Base-by-base conservation (phyloP, 1,284 basidiomycete species). In the Pyrrhoderma lamaoense region DNA sequence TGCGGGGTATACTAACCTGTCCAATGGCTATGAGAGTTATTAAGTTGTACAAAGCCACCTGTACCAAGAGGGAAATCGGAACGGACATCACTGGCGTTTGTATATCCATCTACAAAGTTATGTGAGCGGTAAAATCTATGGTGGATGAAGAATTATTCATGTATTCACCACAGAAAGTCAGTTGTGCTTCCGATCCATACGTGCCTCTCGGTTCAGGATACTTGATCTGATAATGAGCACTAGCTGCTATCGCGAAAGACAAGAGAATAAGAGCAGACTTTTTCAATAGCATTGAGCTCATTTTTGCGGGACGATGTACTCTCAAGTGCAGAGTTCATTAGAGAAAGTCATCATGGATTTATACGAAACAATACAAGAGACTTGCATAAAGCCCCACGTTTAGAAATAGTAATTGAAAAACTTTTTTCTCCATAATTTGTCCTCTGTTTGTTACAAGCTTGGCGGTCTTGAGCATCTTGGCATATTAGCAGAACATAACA, bases 171-270 rank as follows among this genome's bases (percentile, higher is more conserved):
- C 77, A 76, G 60, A 76, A 78, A 2, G 64, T 60, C 11, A 69
- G 66, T 58, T 84, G 79, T 16, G 67, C 64, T 53, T 77, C 69
- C 31, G 74, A 62, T 42, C 72, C 71, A 58, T 81, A 82, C 0
- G 59, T 60, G 1, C 81, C 81, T 48, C 82, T 71, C 25, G 78
- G 74, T 8, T 65, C 58, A 21, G 82, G 82, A 58, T 76, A 84
- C 55, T 76, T 70, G 23, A 84, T 70, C 19, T 71, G 74, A 61
- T 83, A 84, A 62, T 85, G 82, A 11, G 77, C 82, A 31, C 69
- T 66, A 1, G 68, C 72, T 14, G 71, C 61, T 27, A 69, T 61
- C 13, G 69, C 59, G 35, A 73, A 58, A 8, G 59, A 16, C 5
- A 40, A 14, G 7, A 40, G 14, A 40, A 14, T 14, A 7, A 22